These are phyloP conservation scores for Alternaria ventricosa DNA, from an alignment of 2,329 filamentous ascomycete species.

Conservation along the genomic window DNA sequence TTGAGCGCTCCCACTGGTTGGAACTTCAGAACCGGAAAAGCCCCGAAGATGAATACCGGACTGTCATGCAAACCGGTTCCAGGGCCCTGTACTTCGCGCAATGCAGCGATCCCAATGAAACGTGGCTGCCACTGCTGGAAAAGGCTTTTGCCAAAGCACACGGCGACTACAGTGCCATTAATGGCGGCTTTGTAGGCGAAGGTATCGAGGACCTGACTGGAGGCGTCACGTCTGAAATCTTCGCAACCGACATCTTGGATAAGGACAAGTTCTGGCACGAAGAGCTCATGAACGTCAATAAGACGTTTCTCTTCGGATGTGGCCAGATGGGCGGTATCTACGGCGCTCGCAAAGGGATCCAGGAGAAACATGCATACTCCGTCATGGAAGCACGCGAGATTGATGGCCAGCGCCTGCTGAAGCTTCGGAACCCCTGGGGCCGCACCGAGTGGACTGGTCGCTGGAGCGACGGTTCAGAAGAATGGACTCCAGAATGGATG, in stretches of 20 bases:
- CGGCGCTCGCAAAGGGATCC: constrained; percentile 58
- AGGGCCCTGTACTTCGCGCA: constrained; percentile 80
- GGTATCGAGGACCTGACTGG: constrained; percentile 68
- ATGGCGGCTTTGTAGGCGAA: constrained; percentile 74
- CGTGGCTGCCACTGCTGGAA: constrained; percentile 80
- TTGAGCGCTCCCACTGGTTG: constrained; percentile 75
- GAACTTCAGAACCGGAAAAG: constrained; percentile 74
- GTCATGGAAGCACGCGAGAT: constrained; percentile 67
- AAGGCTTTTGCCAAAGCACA: constrained; percentile 88
- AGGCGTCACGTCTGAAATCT: constrained; percentile 72
- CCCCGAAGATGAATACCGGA: constrained; percentile 71
- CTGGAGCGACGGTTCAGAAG: constrained; percentile 82
- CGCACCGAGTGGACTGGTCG: constrained; percentile 80
- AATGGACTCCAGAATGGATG: constrained; percentile 85
- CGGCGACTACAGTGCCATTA: constrained; percentile 77
- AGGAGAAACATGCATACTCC: constrained; percentile 62
- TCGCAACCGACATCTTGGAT: constrained; percentile 75
- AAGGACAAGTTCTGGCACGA: constrained; percentile 84
- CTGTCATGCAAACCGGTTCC: constrained; percentile 75
- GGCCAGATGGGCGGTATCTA: constrained; percentile 69
- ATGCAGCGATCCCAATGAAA: constrained; percentile 78
- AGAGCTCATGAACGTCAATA: constrained; percentile 79
- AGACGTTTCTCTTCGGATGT: constrained; percentile 80
- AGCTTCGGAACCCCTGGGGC: constrained; percentile 77
- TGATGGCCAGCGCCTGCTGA: constrained; percentile 60